Evolutionary conservation across 345 rosid genomes (phyloP).

Genomic region (Rubroshorea leprosula): DNA sequence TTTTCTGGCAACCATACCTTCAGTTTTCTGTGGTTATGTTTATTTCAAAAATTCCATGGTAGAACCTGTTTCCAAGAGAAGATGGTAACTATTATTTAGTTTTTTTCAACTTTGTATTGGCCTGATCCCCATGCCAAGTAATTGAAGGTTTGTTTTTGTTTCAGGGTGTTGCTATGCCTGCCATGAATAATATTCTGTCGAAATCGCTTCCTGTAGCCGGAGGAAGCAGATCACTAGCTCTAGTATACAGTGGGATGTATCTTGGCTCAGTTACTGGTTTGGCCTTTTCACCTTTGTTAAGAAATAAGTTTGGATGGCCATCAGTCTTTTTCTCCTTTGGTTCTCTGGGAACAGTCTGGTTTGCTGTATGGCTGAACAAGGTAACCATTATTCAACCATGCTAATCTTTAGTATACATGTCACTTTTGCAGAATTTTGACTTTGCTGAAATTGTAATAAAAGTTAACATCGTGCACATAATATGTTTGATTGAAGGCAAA

Average conservation of each 20-base stretch:
- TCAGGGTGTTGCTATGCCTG: conserved; percentile 99
- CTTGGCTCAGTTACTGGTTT: conserved; percentile 93
- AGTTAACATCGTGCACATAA: neutral
- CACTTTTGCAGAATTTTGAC: conserved; percentile 10
- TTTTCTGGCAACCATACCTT: neutral
- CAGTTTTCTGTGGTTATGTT: neutral
- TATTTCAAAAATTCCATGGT: neutral
- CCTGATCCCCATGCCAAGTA: neutral
- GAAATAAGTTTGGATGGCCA: conserved; percentile 90
- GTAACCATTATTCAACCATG: conserved; percentile 27
- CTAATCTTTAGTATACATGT: neutral
- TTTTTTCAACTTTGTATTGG: neutral
- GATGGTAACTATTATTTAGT: neutral
- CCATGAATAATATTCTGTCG: conserved; percentile 90
- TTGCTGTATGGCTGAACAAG: conserved; percentile 72
- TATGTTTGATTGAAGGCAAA: neutral
- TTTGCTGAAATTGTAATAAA: neutral
- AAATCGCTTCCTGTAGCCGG: conserved; percentile 92
- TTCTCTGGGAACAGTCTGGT: conserved; percentile 86
- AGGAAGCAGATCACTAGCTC: conserved; percentile 86
- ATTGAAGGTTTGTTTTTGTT: neutral
- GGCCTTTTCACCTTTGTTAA: conserved; percentile 86
- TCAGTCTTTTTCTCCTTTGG: conserved; percentile 94
- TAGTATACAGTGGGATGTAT: conserved; percentile 94
- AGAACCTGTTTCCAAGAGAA: neutral